Evolutionary conservation across 495 filamentous ascomycete genomes (phyloP).

Genomic region (Podospora pseudopauciseta): DNA sequence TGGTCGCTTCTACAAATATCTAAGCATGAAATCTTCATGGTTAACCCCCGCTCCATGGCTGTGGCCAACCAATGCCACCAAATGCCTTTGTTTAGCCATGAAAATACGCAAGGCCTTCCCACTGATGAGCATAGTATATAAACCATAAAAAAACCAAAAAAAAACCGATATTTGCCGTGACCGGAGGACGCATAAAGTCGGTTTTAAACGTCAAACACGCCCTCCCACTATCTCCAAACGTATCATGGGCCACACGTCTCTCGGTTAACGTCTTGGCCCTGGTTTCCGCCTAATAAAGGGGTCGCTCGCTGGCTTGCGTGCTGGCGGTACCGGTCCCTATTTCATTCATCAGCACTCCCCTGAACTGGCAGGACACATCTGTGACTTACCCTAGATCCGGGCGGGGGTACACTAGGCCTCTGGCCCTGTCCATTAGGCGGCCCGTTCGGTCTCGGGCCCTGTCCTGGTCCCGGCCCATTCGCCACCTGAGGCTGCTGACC

Average conservation of each 20-base stretch:
- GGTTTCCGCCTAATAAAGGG: slow-evolving; percentile 46
- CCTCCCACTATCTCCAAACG: no score
- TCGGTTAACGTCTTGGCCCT: not conserved
- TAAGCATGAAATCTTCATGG: not conserved
- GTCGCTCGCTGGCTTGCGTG: slow-evolving; percentile 35
- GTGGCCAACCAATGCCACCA: not conserved
- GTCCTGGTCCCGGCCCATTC: not conserved
- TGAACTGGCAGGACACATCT: not conserved
- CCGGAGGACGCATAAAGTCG: no score
- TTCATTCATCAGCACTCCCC: not conserved
- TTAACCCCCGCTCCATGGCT: not conserved
- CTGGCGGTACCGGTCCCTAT: slow-evolving; percentile 28
- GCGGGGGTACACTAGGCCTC: not conserved
- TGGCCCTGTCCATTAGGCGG: not conserved
- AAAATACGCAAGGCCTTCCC: no score
- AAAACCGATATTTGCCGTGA: not conserved
- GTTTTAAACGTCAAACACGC: no score
- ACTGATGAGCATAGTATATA: no score
- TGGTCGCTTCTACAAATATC: not conserved
- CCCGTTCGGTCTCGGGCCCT: not conserved
- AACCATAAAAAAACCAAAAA: not conserved
- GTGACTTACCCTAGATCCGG: not conserved
- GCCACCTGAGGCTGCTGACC: slow-evolving; percentile 6
- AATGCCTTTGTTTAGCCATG: no score
- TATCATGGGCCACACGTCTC: no score